Percentiles rank a stretch among this genome's conserved stretches.
Conservation (phyloP, 2,329 filamentous ascomycete species). For the Dactylonectria macrodidyma region DNA sequence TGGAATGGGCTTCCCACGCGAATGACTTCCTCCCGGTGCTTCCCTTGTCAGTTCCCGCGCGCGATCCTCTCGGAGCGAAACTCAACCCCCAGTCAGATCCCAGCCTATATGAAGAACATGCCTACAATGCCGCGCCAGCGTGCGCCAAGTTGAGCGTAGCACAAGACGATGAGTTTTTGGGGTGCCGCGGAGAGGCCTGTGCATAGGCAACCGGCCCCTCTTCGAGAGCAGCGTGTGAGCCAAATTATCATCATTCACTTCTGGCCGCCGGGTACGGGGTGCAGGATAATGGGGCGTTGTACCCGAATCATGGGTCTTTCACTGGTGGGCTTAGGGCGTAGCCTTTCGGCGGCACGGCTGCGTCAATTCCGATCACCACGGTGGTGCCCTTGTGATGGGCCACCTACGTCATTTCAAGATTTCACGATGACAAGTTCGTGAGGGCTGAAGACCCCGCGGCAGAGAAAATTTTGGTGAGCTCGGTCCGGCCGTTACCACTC, state of each 20-base stretch:
- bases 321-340: constrained; percentile 14
- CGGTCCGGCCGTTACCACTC: constrained; percentile 8
- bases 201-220: constrained; percentile 22
- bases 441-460: constrained; percentile 9
- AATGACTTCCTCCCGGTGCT: constrained; percentile 34
- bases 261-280: constrained; percentile 20
- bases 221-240: constrained; percentile 27
- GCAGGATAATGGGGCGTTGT: constrained; percentile 8
- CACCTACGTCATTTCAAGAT: constrained; percentile 26
- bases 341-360: constrained; percentile 6
- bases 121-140: not conserved
- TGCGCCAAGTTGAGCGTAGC: constrained; percentile 2
- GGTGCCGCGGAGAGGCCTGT: constrained; percentile 33
- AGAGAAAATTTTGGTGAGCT: constrained; percentile 7
- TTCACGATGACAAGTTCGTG: constrained; percentile 17
- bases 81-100: constrained; percentile 35
- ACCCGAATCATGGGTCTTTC: constrained; percentile 6
- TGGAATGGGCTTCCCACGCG: constrained; percentile 8
- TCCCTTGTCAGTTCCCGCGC: constrained; percentile 37
- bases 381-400: constrained; percentile 13
- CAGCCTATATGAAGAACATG: constrained; percentile 27
- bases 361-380: constrained; percentile 13
- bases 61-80: constrained; percentile 37
- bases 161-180: constrained; percentile 11
- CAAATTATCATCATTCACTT: constrained; percentile 23